A percentile compares a stretch with the other conserved stretches of the same genome.
phyloP scores from a whole-genome alignment of 2,329 filamentous ascomycete genomes.

The Nothomitra cinnamomea region DNA sequence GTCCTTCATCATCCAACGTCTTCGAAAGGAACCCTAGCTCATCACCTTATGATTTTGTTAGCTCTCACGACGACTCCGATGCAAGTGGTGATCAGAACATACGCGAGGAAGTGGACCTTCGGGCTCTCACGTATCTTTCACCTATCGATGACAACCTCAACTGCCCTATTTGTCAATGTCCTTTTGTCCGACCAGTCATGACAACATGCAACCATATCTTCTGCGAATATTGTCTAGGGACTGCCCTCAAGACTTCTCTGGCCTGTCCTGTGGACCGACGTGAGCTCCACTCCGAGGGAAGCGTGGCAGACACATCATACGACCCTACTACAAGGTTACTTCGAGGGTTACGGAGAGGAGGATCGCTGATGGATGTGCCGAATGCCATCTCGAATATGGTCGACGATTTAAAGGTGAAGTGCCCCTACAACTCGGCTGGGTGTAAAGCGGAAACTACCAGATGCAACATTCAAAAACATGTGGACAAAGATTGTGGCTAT shows the following conservation, averaged over 20 bases:
- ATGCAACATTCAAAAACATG: slow-evolving; percentile 39
- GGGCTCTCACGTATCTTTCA: slow-evolving; percentile 38
- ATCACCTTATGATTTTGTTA: no score
- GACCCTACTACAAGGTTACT: slow-evolving; percentile 15
- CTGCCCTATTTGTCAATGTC: slow-evolving; percentile 46
- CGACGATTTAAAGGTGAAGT: slow-evolving; percentile 41
- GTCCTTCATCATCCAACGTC: no score
- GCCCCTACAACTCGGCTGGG: slow-evolving; percentile 36
- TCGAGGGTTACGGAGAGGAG: slow-evolving; percentile 6
- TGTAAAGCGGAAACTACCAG: slow-evolving; percentile 36
- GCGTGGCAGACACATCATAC: slow-evolving; percentile 15
- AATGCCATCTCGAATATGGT: slow-evolving; percentile 43
- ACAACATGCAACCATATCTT: slow-evolving; percentile 46
- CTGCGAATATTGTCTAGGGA: slow-evolving; percentile 38
- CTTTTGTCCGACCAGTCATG: slow-evolving; percentile 39
- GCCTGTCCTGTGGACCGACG: slow-evolving; percentile 40
- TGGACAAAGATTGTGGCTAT: slow-evolving; percentile 42
- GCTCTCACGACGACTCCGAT: not conserved
- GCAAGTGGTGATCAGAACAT: not conserved
- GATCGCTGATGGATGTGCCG: slow-evolving; percentile 23
- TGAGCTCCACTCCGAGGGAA: not conserved
- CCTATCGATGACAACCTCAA: slow-evolving; percentile 41
- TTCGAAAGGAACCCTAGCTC: no score
- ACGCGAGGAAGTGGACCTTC: slow-evolving; percentile 29
- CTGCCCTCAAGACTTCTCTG: slow-evolving; percentile 15